Conservation (phyloP, 129 eudicot species). For the Lactuca saligna region DNA sequence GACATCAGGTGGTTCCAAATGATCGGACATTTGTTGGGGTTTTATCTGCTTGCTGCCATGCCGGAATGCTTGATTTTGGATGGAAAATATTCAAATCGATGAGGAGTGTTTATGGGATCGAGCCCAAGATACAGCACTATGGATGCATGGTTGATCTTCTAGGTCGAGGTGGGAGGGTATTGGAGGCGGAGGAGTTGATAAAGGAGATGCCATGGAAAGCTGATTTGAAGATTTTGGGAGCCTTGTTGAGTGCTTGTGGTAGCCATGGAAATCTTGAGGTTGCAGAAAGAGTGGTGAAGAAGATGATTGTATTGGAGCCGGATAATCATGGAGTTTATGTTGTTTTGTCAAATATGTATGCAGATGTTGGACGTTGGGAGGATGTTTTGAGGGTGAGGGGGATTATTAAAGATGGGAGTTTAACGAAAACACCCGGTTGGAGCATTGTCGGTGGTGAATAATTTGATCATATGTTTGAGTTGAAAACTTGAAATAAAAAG, state of each 20-base stretch:
- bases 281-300: conserved; percentile 61
- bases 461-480: not conserved
- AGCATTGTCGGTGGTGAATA: conserved; percentile 44
- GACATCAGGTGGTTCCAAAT: conserved; percentile 40
- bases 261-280: conserved; percentile 58
- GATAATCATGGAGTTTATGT: conserved; percentile 68
- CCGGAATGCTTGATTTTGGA: conserved; percentile 66
- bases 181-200: conserved; percentile 72
- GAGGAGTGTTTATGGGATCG: conserved; percentile 45
- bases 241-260: conserved; percentile 72
- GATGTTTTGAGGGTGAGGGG: conserved; percentile 68
- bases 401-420: conserved; percentile 56
- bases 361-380: conserved; percentile 78
- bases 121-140: conserved; percentile 76
- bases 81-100: conserved; percentile 46
- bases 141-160: conserved; percentile 82
- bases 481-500: too few species aligned
- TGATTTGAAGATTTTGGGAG: conserved; percentile 78
- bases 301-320: conserved; percentile 66
- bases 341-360: conserved; percentile 84
- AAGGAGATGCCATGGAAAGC: conserved; percentile 62
- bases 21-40: conserved; percentile 69
- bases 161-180: conserved; percentile 64
- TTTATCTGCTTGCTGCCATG: conserved; percentile 82
- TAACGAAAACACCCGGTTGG: conserved; percentile 72